Evolutionary conservation across 441 rosid genomes (phyloP).

Genomic region (Populus hybrid): DNA sequence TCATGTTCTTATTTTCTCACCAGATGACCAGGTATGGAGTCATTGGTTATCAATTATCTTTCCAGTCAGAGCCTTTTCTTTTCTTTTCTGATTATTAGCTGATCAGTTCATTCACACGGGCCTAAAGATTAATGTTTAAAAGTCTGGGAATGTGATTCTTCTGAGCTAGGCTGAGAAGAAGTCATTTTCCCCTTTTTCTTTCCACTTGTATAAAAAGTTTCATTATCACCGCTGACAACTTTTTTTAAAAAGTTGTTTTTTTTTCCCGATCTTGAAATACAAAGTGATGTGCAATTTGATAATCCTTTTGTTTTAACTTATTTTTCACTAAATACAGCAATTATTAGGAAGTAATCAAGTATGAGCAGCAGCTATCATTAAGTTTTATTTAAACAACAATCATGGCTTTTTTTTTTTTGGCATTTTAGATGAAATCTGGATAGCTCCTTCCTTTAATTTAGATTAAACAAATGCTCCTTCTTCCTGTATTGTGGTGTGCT

Average conservation of each 20-base stretch:
- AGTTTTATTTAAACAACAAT: neutral
- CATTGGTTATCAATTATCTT: neutral
- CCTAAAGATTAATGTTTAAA: neutral
- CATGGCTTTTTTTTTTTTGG: neutral
- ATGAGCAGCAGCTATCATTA: neutral
- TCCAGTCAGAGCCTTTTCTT: neutral
- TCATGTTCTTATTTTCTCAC: conserved; percentile 39
- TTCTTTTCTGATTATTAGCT: neutral
- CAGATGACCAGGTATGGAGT: conserved; percentile 24
- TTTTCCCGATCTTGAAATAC: neutral
- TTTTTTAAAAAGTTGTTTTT: neutral
- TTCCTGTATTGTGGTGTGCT: neutral
- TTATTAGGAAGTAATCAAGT: neutral
- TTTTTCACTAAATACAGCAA: neutral
- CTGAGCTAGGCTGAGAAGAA: neutral
- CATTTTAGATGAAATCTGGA: neutral
- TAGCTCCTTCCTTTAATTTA: neutral
- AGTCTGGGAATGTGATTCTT: neutral
- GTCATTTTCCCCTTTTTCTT: neutral
- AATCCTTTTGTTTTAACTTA: neutral
- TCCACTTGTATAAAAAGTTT: neutral
- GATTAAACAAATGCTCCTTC: neutral
- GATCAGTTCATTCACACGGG: neutral
- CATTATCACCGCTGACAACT: neutral
- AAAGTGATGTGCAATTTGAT: neutral